Evolutionary conservation across 352 stramenopile species (phyloP).

Genomic region (Globisporangium solare): DNA sequence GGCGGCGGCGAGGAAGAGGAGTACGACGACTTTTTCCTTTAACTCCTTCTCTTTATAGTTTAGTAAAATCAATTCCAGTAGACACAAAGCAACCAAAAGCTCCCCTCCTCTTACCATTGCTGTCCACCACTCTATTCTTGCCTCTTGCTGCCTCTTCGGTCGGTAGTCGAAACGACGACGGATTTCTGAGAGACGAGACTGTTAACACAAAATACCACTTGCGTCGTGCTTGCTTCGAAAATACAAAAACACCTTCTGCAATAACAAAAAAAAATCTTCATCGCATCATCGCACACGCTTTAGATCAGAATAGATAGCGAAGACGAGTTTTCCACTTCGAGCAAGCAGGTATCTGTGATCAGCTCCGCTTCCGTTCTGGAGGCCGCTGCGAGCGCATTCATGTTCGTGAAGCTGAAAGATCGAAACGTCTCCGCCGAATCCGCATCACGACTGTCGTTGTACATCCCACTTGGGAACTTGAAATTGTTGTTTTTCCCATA

Average conservation of each 20-base stretch:
- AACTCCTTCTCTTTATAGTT: not conserved
- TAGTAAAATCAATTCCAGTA: not conserved
- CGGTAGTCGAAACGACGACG: too few species aligned
- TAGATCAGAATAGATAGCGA: conserved; percentile 71
- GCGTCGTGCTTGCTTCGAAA: too few species aligned
- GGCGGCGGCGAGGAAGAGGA: conserved; percentile 38
- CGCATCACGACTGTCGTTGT: conserved; percentile 33
- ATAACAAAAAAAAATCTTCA: too few species aligned
- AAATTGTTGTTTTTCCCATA: conserved; percentile 27
- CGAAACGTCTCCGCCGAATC: conserved; percentile 55
- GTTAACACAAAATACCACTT: too few species aligned
- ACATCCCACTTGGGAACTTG: conserved; percentile 69
- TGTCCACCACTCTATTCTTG: not conserved
- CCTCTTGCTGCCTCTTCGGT: too few species aligned
- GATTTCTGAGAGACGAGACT: too few species aligned
- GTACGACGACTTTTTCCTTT: conserved; percentile 72
- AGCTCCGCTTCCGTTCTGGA: conserved; percentile 70
- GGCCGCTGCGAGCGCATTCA: conserved; percentile 74
- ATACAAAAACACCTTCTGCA: too few species aligned
- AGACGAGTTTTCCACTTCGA: conserved; percentile 35
- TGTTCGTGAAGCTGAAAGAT: conserved; percentile 85
- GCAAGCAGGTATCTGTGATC: conserved; percentile 39
- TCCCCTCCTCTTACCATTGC: not conserved
- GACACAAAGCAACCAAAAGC: conserved; percentile 8
- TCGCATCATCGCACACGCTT: not conserved